Evolutionary conservation across 805 yeast genomes (phyloP).

Genomic region (Jamesozyma piceae): DNA sequence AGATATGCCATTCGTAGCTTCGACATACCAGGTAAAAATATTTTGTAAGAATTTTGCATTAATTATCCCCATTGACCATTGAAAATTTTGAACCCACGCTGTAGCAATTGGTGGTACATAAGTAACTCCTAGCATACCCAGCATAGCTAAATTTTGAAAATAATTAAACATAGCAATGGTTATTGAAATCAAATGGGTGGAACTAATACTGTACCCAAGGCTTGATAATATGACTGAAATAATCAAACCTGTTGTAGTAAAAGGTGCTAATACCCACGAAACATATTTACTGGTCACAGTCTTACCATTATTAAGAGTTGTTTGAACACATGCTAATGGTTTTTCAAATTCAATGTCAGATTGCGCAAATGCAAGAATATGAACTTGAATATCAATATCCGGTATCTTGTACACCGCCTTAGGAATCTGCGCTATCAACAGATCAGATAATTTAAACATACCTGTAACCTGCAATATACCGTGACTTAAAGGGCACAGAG

Average conservation of each 20-base stretch:
- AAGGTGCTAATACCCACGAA: constrained; percentile 90
- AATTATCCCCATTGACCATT: constrained; percentile 92
- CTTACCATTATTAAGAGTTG: constrained; percentile 73
- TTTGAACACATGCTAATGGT: constrained; percentile 85
- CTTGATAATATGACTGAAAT: not conserved
- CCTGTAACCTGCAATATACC: constrained; percentile 74
- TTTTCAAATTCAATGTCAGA: constrained; percentile 34
- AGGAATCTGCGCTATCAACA: constrained; percentile 50
- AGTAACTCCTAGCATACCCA: constrained; percentile 93
- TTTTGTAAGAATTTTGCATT: constrained; percentile 64
- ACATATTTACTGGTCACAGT: constrained; percentile 89
- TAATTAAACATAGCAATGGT: constrained; percentile 84
- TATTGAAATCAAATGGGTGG: constrained; percentile 92
- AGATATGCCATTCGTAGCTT: constrained; percentile 83
- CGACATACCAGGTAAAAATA: constrained; percentile 88
- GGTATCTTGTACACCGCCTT: constrained; percentile 82
- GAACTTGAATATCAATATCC: constrained; percentile 84
- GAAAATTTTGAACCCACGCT: constrained; percentile 94
- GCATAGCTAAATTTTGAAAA: constrained; percentile 85
- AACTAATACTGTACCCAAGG: constrained; percentile 76
- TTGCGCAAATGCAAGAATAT: constrained; percentile 54
- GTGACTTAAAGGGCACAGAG: constrained; percentile 74
- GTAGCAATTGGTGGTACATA: constrained; percentile 92
- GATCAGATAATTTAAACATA: constrained; percentile 35
- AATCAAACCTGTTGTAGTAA: constrained; percentile 49